These are phyloP conservation scores for Leccinum olivaceopallidum DNA, from an alignment of 768 basidiomycete species.

Conservation along the genomic window DNA sequence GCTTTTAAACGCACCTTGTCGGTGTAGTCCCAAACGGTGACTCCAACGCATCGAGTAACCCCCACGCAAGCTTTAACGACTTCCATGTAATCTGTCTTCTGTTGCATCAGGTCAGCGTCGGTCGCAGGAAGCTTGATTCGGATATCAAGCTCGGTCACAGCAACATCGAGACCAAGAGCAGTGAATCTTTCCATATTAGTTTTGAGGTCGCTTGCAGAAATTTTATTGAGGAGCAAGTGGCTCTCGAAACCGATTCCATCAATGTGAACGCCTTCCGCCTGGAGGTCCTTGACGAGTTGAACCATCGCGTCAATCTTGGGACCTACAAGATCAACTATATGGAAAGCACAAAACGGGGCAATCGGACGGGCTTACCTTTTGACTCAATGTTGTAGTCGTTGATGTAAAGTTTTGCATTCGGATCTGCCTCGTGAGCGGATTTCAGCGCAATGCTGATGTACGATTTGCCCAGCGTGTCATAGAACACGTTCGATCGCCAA, in stretches of 20 bases:
- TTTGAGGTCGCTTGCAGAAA: conserved; percentile 47
- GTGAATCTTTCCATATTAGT: conserved; percentile 52
- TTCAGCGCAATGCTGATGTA: conserved; percentile 52
- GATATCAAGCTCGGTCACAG: conserved; percentile 69
- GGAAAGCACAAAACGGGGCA: not conserved
- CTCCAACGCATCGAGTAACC: conserved; percentile 35
- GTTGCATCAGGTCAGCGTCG: conserved; percentile 48
- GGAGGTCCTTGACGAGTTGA: conserved; percentile 50
- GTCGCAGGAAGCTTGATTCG: conserved; percentile 55
- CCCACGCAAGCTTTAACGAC: conserved; percentile 50
- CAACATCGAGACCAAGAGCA: conserved; percentile 63
- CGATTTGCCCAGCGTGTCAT: conserved; percentile 43
- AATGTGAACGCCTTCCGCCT: conserved; percentile 49
- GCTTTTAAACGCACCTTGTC: conserved; percentile 29
- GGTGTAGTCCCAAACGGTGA: conserved; percentile 45
- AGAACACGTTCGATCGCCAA: conserved; percentile 53
- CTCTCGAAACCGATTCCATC: conserved; percentile 63
- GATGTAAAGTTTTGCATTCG: conserved; percentile 34
- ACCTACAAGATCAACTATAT: conserved; percentile 2
- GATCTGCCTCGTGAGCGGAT: conserved; percentile 31
- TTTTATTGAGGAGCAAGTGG: conserved; percentile 58
- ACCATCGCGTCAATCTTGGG: conserved; percentile 49
- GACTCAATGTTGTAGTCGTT: conserved; percentile 31
- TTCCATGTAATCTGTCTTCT: conserved; percentile 54
- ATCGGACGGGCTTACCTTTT: conserved; percentile 16